Evolutionary conservation across 1,284 basidiomycete species (phyloP), one percentile per base, ranked within the genome.

Genomic region (Grifola frondosa): DNA sequence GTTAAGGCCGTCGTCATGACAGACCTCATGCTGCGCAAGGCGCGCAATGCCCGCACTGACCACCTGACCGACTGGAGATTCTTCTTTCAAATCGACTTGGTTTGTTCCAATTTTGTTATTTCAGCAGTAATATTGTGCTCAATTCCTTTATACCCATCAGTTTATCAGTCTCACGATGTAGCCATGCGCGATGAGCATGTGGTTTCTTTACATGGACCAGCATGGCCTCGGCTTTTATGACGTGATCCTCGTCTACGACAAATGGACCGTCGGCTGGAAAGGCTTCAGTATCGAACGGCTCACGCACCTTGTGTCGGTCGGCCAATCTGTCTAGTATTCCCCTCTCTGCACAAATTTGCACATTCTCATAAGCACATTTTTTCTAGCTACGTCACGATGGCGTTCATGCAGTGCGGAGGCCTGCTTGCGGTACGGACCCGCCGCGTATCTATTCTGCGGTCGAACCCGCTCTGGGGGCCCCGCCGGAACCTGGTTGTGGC

Each of bases 21-120:
- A 48, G 28, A 23, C 7, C 64, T 80, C 2, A 70, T 88, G 35
- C 55, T 71, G 9, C 74, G 83, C 25, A 77, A 76, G 46, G 86
- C 86, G 0, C 70, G 87, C 22, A 74, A 85, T 45, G 70, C 76
- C 19, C 78, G 69, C 47, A 77, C 56, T 5, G 77, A 80, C 42
- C 67, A 75, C 19, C 65, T 80, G n/a, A 75, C 67, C 0, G 67
- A 74, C 42, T 60, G 64, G 58, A 60, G 57, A 16, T 68, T 86
- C 25, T 67, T 84, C 30, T 49, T 74, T 4, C 84, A 88, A 23
- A 81, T 81, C 1, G 87, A 87, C 60, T 64, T 74, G 9, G 81
- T 84, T 61, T 59, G 84, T n/a, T 80, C 17, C n/a, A n/a, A 81
- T 13, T 40, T 82, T 11, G 69, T 68, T 16, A 49, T 75, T 12